Base-by-base conservation (phyloP, 2,329 filamentous ascomycete genomes). In the Colletotrichum noveboracense region DNA sequence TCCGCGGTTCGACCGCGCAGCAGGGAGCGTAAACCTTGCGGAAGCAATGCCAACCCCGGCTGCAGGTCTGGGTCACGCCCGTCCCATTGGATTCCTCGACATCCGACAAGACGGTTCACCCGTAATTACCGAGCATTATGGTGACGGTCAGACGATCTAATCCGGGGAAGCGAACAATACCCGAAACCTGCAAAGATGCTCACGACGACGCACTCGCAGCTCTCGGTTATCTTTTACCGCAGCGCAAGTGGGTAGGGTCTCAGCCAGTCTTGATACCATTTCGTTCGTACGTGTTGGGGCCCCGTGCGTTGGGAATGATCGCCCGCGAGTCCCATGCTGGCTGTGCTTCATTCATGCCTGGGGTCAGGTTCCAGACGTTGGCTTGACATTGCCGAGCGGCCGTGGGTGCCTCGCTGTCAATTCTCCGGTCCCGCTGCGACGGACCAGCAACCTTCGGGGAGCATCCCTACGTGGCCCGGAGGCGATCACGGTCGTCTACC, bases 341-440 rank as follows among this genome's bases (percentile, higher is more conserved):
- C 70, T 65, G 70, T 75, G 70, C 73, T 52, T 32, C 55, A 66
- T 68, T 75, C 64, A 68, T 73, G 70, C 73, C 58, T 64, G 64
- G 21, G 21, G 28, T 65, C 56, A 28, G 64, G 34, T 73, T 24
- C 73, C 24, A 28, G 70, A 38, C 26, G 24, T 67, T 68, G 65
- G 38, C 55, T 43, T 60, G 56, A 68, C 70, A 34, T 73, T 73
- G 73, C 64, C 38, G 38, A 62, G 58, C 48, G 43, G 62, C 56
- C 70, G 43, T 58, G 69, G 34, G 32, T 18, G 30, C 62, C 28
- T 34, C 18, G 66, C 28, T 64, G 68, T 38, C 70, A 68, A 68
- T 48, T 68, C 69, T 71, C 69, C 64, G 68, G 58, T 28, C 32
- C 69, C 56, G 69, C 62, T 43, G 26, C 58, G 13, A 68, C 56